phyloP scores from a whole-genome alignment of 2,329 filamentous ascomycete genomes.

The Cylindrodendrum hubeiense region DNA sequence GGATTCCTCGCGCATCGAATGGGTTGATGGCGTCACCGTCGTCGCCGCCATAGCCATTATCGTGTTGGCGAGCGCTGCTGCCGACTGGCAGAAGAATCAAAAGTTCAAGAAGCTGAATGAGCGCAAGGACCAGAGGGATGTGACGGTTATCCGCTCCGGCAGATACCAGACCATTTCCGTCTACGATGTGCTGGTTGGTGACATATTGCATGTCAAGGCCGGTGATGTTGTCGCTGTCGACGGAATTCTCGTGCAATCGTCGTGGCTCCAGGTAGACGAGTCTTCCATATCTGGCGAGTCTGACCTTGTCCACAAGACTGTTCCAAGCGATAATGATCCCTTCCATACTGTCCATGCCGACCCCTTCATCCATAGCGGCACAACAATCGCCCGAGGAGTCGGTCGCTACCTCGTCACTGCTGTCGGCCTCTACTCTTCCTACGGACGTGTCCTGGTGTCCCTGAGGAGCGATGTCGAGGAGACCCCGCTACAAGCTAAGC shows the following conservation, averaged over 20 bases:
- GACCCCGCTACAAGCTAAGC: conserved; percentile 81
- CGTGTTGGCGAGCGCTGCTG: conserved; percentile 80
- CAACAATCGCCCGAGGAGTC: conserved; percentile 81
- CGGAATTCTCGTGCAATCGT: conserved; percentile 72
- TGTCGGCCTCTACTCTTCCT: conserved; percentile 78
- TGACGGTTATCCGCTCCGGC: conserved; percentile 83
- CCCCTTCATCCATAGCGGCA: conserved; percentile 85
- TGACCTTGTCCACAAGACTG: conserved; percentile 75
- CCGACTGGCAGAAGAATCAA: conserved; percentile 86
- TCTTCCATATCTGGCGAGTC: conserved; percentile 84
- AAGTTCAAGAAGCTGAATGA: conserved; percentile 85
- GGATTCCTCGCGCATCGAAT: conserved; percentile 72
- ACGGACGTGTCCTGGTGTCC: conserved; percentile 84
- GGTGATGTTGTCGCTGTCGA: conserved; percentile 80
- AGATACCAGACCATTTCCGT: conserved; percentile 77
- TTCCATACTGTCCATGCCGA: conserved; percentile 68
- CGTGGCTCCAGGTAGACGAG: conserved; percentile 74
- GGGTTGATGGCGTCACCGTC: conserved; percentile 86
- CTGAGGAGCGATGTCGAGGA: conserved; percentile 81
- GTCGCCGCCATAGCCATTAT: conserved; percentile 82
- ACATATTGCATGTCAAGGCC: conserved; percentile 79
- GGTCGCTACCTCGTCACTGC: conserved; percentile 83
- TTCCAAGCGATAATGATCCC: conserved; percentile 69
- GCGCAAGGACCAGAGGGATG: conserved; percentile 80
- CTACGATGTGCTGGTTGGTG: conserved; percentile 79